Evolutionary conservation across 352 stramenopile species (phyloP).

Genomic region (Nothophytophthora sp.): DNA sequence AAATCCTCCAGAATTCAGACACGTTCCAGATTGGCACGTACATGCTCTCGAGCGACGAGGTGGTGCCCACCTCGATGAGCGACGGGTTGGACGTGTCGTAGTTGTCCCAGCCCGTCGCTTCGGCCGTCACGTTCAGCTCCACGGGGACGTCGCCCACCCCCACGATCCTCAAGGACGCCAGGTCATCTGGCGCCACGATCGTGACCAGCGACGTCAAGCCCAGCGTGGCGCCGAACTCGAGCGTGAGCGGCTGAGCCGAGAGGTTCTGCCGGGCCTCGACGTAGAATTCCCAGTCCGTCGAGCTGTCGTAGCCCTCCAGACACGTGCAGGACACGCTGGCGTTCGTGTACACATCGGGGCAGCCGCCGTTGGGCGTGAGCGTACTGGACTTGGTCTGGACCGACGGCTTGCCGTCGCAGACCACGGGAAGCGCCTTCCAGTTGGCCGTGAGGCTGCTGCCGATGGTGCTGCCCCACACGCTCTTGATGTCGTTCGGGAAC

Average conservation of each 20-base stretch:
- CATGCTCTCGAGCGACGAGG: constrained; percentile 36
- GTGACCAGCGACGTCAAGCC: constrained; percentile 48
- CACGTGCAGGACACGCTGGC: constrained; percentile 60
- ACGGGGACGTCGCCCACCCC: constrained; percentile 26
- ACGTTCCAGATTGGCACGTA: constrained; percentile 20
- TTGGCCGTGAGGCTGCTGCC: constrained; percentile 49
- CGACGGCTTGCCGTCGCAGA: constrained; percentile 48
- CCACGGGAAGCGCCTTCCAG: constrained; percentile 49
- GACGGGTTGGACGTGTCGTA: constrained; percentile 33
- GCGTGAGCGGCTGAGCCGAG: constrained; percentile 31
- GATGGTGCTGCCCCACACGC: constrained; percentile 48
- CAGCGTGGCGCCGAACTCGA: constrained; percentile 34
- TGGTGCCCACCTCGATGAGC: constrained; percentile 39
- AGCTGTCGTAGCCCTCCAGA: constrained; percentile 39
- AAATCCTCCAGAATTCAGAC: neutral
- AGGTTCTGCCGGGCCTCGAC: constrained; percentile 23
- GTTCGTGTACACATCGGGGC: constrained; percentile 42
- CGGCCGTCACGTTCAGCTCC: constrained; percentile 40
- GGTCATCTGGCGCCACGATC: constrained; percentile 38
- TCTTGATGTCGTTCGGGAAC: constrained; percentile 64
- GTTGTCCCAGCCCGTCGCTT: constrained; percentile 42
- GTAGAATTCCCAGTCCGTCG: constrained; percentile 47
- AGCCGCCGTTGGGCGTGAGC: constrained; percentile 47
- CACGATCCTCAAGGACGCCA: constrained; percentile 34
- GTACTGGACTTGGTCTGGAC: constrained; percentile 45